phyloP scores from a whole-genome alignment of 2,329 filamentous ascomycete genomes.

The Calonectria ilicicola region DNA sequence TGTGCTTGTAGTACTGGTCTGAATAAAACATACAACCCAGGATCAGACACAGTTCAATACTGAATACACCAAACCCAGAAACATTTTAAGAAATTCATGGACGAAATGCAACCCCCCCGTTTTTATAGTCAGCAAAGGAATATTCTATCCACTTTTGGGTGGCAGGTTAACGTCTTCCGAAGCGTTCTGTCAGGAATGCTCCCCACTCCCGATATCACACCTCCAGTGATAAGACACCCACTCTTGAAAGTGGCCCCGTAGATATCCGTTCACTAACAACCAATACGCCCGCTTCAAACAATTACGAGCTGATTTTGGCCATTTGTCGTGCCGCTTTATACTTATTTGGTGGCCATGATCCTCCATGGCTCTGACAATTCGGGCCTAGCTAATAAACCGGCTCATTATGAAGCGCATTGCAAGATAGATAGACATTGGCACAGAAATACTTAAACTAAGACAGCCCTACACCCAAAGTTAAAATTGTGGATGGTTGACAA shows the following conservation, averaged over 20 bases:
- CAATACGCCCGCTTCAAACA: not conserved
- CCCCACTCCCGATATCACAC: constrained; percentile 23
- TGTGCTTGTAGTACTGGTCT: no score
- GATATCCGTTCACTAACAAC: not conserved
- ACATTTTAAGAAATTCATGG: not conserved
- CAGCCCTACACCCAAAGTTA: not conserved
- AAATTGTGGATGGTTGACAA: not conserved
- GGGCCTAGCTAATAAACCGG: not conserved
- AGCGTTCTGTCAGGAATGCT: not conserved
- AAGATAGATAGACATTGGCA: not conserved
- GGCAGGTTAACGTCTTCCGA: not conserved
- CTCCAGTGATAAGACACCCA: constrained; percentile 13
- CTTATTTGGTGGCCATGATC: not conserved
- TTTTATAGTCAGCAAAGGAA: not conserved
- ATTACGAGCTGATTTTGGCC: not conserved
- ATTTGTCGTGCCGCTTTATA: not conserved
- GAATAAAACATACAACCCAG: no score
- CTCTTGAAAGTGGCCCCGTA: constrained; percentile 6
- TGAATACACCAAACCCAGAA: not conserved
- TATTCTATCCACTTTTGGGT: not conserved
- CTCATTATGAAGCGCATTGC: not conserved
- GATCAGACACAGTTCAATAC: no score
- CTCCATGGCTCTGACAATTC: not conserved
- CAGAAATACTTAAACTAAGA: not conserved
- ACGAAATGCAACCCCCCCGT: not conserved